Percentiles rank a stretch among this genome's conserved stretches.
Conservation (phyloP, 257 asterid species). For the Solanum habrochaites region DNA sequence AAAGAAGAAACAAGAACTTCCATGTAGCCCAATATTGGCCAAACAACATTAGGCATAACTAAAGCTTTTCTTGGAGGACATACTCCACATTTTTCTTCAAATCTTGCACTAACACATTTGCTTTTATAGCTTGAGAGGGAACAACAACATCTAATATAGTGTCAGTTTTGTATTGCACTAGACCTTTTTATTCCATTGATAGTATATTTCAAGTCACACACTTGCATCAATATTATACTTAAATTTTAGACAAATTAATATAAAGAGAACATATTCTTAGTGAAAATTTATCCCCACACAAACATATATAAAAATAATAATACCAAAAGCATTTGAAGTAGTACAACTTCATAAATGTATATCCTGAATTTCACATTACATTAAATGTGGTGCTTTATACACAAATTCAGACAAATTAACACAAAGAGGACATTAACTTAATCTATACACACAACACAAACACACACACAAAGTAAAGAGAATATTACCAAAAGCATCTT, state of each 20-base stretch:
- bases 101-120: neutral
- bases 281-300: neutral
- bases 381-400: neutral
- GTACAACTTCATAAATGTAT: neutral
- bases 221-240: neutral
- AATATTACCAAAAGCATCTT: conserved; percentile 4
- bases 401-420: neutral
- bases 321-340: neutral
- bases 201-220: neutral
- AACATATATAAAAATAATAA: neutral
- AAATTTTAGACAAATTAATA: neutral
- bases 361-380: neutral
- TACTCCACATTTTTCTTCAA: neutral
- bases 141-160: neutral
- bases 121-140: neutral
- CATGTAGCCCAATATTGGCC: neutral
- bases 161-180: neutral
- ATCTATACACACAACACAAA: neutral
- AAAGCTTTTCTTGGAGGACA: neutral
- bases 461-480: neutral
- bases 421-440: neutral
- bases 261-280: neutral
- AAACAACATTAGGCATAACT: neutral
- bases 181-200: neutral
- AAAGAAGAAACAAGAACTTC: neutral